Evolutionary conservation across 2,329 filamentous ascomycete genomes (phyloP), one percentile per base, ranked within the genome.

Genomic region (Xylaria hypoxylon): DNA sequence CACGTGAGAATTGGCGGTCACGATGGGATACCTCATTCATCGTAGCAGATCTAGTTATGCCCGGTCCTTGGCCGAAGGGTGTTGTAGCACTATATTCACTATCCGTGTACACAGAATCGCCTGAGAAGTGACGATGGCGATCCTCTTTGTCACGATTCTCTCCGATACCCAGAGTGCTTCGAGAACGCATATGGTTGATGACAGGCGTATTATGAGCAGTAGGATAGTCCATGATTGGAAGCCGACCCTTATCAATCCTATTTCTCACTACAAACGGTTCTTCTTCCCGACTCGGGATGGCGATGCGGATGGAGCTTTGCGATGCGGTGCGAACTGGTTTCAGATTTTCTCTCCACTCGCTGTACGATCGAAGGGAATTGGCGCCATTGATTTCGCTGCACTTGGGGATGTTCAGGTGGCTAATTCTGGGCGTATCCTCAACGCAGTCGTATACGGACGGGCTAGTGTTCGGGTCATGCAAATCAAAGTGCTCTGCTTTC

Each of bases 111-210:
- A 13, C 40, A 13, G 52, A 42, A 26, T 40, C 50, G 4, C 15
- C 28, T 2, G 67, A 64, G 48, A 60, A 50, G n/a, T 64, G 56
- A 11, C 58, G 52, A 26, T 62, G 26, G 33, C 56, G 57, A 17
- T 53, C 42, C 7, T 59, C 57, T 50, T 48, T 52, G 13, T 60
- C 38, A 22, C 31, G 47, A 6, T 59, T 24, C 26, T 65, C 68
- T 60, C 68, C 40, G 17, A 69, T 53, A 4, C 65, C 68, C 15
- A 69, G 40, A 13, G 62, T 19, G 31, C 65, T 69, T 57, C 68
- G 68, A 52, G 68, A 69, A 56, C 68, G 68, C 38, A 61, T 35
- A 13, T 56, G 58, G 13, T 51, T 59, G 24, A 69, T 13, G 52
- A 31, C 3, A 22, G 45, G 64, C 2, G 44, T 26, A 19, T 53